Evolutionary conservation across 1,284 basidiomycete species (phyloP), one percentile per base, ranked within the genome.

Genomic region (Cutaneotrichosporon dermatis): DNA sequence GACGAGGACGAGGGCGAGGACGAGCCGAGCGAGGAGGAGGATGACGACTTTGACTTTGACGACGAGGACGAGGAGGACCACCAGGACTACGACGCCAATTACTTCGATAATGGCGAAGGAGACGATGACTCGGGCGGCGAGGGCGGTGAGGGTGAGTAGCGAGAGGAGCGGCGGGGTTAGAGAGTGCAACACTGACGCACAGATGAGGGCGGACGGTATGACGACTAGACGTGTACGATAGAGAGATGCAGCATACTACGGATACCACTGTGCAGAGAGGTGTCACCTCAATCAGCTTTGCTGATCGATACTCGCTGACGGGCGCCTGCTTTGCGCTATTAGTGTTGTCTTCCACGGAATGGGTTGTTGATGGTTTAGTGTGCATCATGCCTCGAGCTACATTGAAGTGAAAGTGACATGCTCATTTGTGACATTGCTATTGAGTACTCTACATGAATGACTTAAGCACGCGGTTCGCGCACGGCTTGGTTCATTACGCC

Each of bases 41-140:
- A 73, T 44, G 69, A 67, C 51, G 71, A 77, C 62, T 72, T 74
- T 59, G 76, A 77, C 58, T 76, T 73, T 51, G 75, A 76, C 39
- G 77, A 75, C 48, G 72, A 72, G 11, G 72, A 71, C 16, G 64
- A 66, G 34, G 69, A 69, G 35, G 76, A 78, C 67, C 75, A 78
- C 64, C 73, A 74, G 59, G 77, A 79, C 63, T 79, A 79, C 50
- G 77, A 77, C 57, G 67, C 69, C 6, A 77, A 79, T 43, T 78
- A 79, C 67, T 79, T 79, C 63, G 77, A 79, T 57, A 77, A 77
- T 50, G 48, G 48, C 25, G 50, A 51, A 25, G 50, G 50, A 9
- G 50, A 51, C 12, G 50, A 54, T 36, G 54, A 55, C 12, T 46
- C 54, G n/a, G 52, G 52, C 34, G 52, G 51, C 43, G 42, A 45